Base-by-base conservation (phyloP, 2,329 filamentous ascomycete species). In the Hortaea sp. region DNA sequence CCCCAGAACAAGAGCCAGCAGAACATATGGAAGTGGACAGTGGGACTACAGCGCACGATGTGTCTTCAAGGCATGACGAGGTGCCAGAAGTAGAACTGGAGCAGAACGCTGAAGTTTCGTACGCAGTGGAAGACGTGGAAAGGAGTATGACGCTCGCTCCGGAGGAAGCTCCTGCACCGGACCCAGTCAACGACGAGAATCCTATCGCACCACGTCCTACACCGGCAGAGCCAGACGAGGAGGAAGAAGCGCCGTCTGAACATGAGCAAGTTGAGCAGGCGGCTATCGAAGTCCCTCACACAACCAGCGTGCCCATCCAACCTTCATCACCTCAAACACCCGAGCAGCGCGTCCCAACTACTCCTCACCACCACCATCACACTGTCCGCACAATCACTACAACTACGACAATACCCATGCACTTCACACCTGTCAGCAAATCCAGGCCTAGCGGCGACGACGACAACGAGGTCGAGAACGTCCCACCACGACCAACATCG, bases 341-440 rank as follows among this genome's bases (percentile, higher is more conserved):
- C 20, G 44, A 50, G 11, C 49, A 47, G 10, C 46, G 45, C n/a
- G 58, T 56, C 44, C 51, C 49, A 9, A 55, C 53, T 13, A 55
- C 55, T 38, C 55, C 54, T 43, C 51, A 49, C 31, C 52, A 50
- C 43, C 53, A 46, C 60, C 53, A 20, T 7, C 42, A 20, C 27
- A 35, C 64, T 11, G 61, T 66, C 41, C 69, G 66, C 41, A 71
- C 67, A 30, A 61, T 70, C 47, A 73, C 70, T 1, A 71, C 68
- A 27, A 73, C 70, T 7, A 73, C 70, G 7, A 72, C 68, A 1
- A 68, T 73, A 37, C 70, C 70, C 20, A 65, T 72, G 49, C 64
- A 68, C 44, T 72, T 72, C 49, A 70, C 68, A 54, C 70, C 53
- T 46, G 59, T 48, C 63, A 59, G 44, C 59, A 68, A 56, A 56